Percentiles rank a stretch among this genome's conserved stretches.
Evolutionary conservation across 2,329 filamentous ascomycete species (phyloP).

Genomic region (Colletotrichum scovillei): DNA sequence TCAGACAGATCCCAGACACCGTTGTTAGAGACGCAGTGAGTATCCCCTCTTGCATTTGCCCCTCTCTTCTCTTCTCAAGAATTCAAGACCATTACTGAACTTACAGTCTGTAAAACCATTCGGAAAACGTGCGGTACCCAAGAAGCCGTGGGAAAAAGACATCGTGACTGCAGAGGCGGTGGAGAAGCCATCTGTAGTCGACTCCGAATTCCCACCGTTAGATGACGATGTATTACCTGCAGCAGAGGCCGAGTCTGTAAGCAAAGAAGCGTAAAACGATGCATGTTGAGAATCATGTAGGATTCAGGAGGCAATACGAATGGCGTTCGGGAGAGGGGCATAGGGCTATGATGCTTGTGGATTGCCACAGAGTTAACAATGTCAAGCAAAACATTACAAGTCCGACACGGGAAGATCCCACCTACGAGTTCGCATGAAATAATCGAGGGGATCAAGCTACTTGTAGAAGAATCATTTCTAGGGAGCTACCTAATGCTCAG

Average conservation of each 20-base stretch:
- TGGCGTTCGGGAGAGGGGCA: constrained; percentile 7
- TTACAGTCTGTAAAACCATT: constrained; percentile 59
- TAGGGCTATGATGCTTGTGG: neutral
- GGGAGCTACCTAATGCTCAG: constrained; percentile 33
- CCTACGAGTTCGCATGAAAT: neutral
- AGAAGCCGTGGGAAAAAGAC: constrained; percentile 84
- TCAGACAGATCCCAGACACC: constrained; percentile 86
- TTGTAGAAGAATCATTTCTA: constrained; percentile 4
- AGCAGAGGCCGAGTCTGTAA: neutral
- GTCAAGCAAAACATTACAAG: neutral
- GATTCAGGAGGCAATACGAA: neutral
- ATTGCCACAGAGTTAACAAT: neutral
- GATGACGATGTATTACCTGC: constrained; percentile 30
- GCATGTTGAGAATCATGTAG: neutral
- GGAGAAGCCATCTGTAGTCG: constrained; percentile 41
- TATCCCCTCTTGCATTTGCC: neutral
- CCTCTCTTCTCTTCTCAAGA: neutral
- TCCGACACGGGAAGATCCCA: neutral
- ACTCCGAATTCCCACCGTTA: constrained; percentile 49
- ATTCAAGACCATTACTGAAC: neutral
- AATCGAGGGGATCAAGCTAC: neutral
- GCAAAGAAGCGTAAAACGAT: constrained; percentile 3
- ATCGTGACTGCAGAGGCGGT: constrained; percentile 9
- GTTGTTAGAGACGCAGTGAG: constrained; percentile 77
- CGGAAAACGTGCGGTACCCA: constrained; percentile 59